Conservation (phyloP, 148 eudicot genomes). For the Camellia sinensis region DNA sequence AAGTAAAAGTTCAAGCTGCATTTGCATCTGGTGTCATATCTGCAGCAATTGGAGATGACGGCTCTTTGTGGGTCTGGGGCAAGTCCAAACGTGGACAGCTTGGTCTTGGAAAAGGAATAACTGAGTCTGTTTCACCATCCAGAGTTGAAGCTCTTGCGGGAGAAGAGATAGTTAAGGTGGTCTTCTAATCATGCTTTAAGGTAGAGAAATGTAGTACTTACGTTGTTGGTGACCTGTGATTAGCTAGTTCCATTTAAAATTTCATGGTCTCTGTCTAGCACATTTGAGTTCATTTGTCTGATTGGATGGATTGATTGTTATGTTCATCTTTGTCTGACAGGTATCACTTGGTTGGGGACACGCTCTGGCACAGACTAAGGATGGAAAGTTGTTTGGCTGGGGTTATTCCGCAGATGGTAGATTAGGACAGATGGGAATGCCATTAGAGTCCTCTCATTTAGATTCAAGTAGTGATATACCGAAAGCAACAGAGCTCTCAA, state of each 20-base stretch:
- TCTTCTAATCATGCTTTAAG: constrained; percentile 39
- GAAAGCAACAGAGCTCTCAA: constrained; percentile 26
- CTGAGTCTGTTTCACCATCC: constrained; percentile 60
- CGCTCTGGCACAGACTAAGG: constrained; percentile 67
- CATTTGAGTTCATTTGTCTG: neutral
- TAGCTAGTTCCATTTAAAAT: neutral
- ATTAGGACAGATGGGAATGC: constrained; percentile 63
- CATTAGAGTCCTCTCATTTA: constrained; percentile 55
- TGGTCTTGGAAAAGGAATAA: constrained; percentile 75
- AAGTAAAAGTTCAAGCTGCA: constrained; percentile 65
- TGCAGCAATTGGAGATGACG: constrained; percentile 77
- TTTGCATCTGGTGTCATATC: constrained; percentile 94
- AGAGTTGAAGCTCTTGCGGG: constrained; percentile 70
- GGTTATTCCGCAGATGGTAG: constrained; percentile 97
- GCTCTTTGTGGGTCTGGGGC: constrained; percentile 98
- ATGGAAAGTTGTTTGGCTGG: constrained; percentile 91
- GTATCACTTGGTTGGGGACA: constrained; percentile 98
- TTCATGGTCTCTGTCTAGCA: neutral
- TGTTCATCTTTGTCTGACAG: constrained; percentile 34
- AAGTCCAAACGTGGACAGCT: constrained; percentile 96
- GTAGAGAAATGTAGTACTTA: constrained; percentile 28
- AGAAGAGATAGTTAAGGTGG: constrained; percentile 84
- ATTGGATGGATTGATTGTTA: neutral
- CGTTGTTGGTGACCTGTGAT: neutral
- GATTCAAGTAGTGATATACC: constrained; percentile 42